These are phyloP conservation scores for Aspergillus sp. DNA, from an alignment of 2,329 filamentous ascomycete genomes.

Conservation along the genomic window DNA sequence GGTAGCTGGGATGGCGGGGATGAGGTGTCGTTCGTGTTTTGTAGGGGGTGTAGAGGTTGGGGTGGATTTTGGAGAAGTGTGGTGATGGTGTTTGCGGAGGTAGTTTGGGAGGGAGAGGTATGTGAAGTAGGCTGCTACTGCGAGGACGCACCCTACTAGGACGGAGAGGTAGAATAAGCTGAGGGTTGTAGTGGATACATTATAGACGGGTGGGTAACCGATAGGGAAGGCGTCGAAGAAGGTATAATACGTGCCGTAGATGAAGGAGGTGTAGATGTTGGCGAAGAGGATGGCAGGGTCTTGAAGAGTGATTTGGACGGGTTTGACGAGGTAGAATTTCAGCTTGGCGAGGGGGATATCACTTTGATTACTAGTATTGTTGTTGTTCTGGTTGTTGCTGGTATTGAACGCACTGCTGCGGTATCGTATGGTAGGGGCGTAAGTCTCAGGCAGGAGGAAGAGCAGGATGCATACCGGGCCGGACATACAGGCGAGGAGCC, in stretches of 20 bases:
- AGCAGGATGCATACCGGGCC: not conserved
- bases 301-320: not conserved
- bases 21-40: no score
- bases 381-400: not conserved
- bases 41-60: no score
- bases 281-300: not conserved
- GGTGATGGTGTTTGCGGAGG: no score
- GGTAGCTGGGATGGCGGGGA: no score
- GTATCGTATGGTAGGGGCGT: no score
- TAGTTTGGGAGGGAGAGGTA: no score
- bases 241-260: not conserved
- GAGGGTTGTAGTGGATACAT: not conserved
- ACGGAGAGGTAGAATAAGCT: no score
- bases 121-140: no score
- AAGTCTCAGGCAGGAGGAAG: no score
- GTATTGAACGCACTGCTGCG: no score
- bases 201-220: not conserved
- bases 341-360: not conserved
- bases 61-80: no score
- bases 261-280: not conserved
- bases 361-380: not conserved
- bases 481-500: not conserved
- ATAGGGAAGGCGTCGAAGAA: not conserved
- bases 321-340: not conserved
- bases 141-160: no score